phyloP scores from a whole-genome alignment of 1,139 yeast species.

The Kluyveromyces sp. region DNA sequence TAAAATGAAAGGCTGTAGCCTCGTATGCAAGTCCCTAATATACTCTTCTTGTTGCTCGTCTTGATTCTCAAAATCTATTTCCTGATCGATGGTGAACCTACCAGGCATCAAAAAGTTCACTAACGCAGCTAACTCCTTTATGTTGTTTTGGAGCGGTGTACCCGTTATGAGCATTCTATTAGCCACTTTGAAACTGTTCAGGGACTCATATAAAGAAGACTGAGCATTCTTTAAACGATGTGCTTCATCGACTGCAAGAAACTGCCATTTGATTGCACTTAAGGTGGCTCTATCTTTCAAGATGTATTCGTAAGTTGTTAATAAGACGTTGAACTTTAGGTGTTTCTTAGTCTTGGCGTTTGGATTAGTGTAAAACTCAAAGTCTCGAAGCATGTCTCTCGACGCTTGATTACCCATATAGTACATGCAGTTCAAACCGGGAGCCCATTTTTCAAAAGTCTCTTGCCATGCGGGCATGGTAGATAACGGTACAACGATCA shows the following conservation, averaged over 20 bases:
- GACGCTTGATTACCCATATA: constrained; percentile 90
- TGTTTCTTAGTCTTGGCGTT: constrained; percentile 42
- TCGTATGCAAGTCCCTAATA: constrained; percentile 74
- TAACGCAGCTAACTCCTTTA: constrained; percentile 90
- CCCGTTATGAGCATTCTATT: constrained; percentile 92
- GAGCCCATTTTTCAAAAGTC: constrained; percentile 96
- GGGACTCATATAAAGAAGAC: constrained; percentile 83
- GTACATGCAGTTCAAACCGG: constrained; percentile 86
- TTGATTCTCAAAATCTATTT: constrained; percentile 87
- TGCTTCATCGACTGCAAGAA: constrained; percentile 96
- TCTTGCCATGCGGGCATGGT: constrained; percentile 99
- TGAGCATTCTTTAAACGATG: constrained; percentile 94
- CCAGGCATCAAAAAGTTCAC: constrained; percentile 97
- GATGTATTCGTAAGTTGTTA: constrained; percentile 94
- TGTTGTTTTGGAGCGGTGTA: constrained; percentile 93
- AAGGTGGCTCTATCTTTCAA: constrained; percentile 77
- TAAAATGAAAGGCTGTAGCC: constrained; percentile 84
- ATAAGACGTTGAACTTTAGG: constrained; percentile 77
- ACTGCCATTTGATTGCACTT: constrained; percentile 89
- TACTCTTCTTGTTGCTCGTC: constrained; percentile 81
- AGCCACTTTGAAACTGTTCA: constrained; percentile 72
- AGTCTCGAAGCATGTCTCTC: constrained; percentile 71
- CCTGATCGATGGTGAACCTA: constrained; percentile 78
- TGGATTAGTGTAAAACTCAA: constrained; percentile 67
- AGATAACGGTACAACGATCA: constrained; percentile 91